Percentiles rank a stretch among this genome's conserved stretches.
These are phyloP conservation scores for Mortierella sp. DNA, from an alignment of 371 early-diverging fungal species.

Conservation along the genomic window DNA sequence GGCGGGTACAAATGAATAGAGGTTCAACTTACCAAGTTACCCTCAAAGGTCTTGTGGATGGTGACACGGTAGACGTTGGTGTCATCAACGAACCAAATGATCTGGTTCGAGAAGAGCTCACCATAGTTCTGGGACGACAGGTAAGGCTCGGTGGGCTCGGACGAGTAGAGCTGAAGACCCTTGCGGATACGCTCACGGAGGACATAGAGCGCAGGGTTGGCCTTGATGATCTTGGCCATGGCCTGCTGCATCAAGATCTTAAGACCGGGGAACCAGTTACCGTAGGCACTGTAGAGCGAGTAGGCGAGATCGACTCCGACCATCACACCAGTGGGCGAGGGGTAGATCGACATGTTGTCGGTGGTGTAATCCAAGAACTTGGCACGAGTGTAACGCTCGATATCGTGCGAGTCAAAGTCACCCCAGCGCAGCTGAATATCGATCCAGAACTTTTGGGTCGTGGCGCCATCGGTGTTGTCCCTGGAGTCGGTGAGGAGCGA, in stretches of 20 bases:
- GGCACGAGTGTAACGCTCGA: conserved; percentile 98
- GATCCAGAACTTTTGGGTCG: conserved; percentile 98
- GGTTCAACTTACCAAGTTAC: conserved; percentile 82
- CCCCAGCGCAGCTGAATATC: conserved; percentile 99
- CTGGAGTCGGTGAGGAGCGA: conserved; percentile 91
- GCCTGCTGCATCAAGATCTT: conserved; percentile 97
- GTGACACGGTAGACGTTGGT: conserved; percentile 99
- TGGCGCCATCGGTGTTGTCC: conserved; percentile 96
- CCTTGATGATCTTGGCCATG: conserved; percentile 98
- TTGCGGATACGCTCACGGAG: conserved; percentile 99
- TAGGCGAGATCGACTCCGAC: conserved; percentile 98
- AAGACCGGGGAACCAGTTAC: conserved; percentile 99
- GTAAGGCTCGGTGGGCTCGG: conserved; percentile 99
- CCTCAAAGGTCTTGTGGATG: conserved; percentile 99
- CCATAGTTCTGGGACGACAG: conserved; percentile 96
- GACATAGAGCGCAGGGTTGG: conserved; percentile 97
- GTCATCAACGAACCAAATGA: conserved; percentile 99
- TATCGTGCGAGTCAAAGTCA: conserved; percentile 98
- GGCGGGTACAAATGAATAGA: background rate
- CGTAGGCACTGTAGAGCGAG: conserved; percentile 92
- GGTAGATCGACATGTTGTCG: conserved; percentile 98
- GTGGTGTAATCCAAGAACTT: conserved; percentile 98
- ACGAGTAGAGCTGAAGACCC: conserved; percentile 97
- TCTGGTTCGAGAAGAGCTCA: conserved; percentile 97
- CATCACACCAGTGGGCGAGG: conserved; percentile 97